Base-by-base conservation (phyloP, 2,329 filamentous ascomycete species). In the Sordariomycetes sp. region DNA sequence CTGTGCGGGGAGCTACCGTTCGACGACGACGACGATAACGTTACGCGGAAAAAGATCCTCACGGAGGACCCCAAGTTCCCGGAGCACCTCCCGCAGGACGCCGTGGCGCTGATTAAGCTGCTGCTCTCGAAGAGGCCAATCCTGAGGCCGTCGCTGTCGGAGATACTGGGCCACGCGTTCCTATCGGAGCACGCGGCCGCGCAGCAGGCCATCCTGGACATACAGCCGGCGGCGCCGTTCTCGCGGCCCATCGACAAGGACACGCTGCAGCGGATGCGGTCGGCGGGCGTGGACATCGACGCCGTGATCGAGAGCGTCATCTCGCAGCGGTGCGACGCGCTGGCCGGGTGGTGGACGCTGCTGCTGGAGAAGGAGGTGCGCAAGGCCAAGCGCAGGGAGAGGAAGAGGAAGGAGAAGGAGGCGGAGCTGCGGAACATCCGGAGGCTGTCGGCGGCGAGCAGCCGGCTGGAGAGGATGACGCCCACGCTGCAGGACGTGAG, bases 311-410 rank as follows among this genome's bases (percentile, higher is more conserved):
- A 97, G 69, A 95, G 94, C 65, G 94, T 99, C 3, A 72, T 96
- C 40, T 84, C 91, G 3, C 90, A 96, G 69, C 82, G 90, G 63
- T 97, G 94, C 67, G 93, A 99, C 71, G 82, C 87, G 6, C 75
- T 99, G 54, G 90, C 91, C 55, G 94, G 94, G 6, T 99, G 94
- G 94, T 99, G 94, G 94, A 89, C 90, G 3, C 73, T 99, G 32
- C 74, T 99, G 46, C 84, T 97, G 11, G 94, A 97, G 67, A 99
- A 97, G 70, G 94, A 99, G 68, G 84, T 91, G 68, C 84, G 91
- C 10, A 99, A 99, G 71, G 86, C 92, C 62, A 80, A 76, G 61
- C 80, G 91, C 61, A 79, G 87, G 61, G 91, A 97, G 65, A 82
- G 85, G 57, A 97, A 93, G 68, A 83, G 93, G 10, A 90, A 82